Evolutionary conservation across 257 asterid genomes (phyloP), one percentile per base, ranked within the genome.

Genomic region (Anisodus acutangulus): DNA sequence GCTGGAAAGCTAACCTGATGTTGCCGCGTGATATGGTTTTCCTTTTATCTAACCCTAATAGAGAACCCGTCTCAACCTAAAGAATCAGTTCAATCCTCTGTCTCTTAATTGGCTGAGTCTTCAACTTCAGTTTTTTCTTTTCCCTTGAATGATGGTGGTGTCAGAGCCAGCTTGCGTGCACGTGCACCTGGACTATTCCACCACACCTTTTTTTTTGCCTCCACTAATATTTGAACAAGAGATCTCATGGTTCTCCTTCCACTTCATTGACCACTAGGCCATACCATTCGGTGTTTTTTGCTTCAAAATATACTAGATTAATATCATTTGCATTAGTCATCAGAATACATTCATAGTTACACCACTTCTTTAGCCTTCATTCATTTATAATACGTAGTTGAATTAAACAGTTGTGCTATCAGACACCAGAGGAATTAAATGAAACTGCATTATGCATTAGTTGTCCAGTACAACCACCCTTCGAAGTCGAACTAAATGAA

Each of bases 41-140:
- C 37, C 79, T 71, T 71, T n/a, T 37, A 71, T 69, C 58, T 71
- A 71, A 71, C 9, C 79, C 79, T 71, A 17, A 70, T 45, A 45
- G 58, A 45, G 4, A 43, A n/a, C 79, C 22, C 1, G 3, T 70
- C 57, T 43, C 1, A 71, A n/a, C 58, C 39, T 43, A 43, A 45
- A 45, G 79, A 43, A 71, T 8, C 37, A 71, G 57, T 43, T 71
- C 39, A 43, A 41, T 43, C 79, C 55, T 41, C 58, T 17, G 54
- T 11, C 16, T 43, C 57, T 70, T 43, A n/a, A 70, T 54, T 70
- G 78, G 31, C 35, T 9, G 53, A 16, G 78, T 69, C 13, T 16
- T 69, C 78, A 12, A 5, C 15, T 39, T 69, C 54, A 69, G 15
- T 69, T 16, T 37, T 67, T 67, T 67, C 22, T 35, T 67, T 37